Base-by-base conservation (phyloP, 495 filamentous ascomycete genomes). In the Penicillium waksmanii region DNA sequence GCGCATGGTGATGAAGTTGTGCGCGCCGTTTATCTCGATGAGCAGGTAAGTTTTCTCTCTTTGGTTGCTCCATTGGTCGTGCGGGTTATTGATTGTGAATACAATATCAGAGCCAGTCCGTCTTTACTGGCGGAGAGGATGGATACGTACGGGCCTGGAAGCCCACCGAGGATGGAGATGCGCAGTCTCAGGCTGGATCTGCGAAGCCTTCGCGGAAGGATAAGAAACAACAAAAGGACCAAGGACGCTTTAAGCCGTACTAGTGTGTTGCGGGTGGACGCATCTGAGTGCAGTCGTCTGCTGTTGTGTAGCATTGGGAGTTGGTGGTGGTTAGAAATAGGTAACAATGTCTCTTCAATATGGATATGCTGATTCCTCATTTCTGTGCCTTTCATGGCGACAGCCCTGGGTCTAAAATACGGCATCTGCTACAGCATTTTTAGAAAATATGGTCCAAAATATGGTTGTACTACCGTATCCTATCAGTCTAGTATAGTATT, bases 1-100 rank as follows among this genome's bases (percentile, higher is more conserved):
- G 93, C 86, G 5, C 94, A 97, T 74, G 90, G 90, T 1, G 86
- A 87, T 23, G 93, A 98, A 64, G 82, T 97, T 51, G 87, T 96
- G 19, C 83, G 94, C 48, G 88, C 90, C 38, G 84, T 96, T 46
- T 88, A 84, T 73, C 76, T 94, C 43, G 82, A 89, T 61, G 87
- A 89, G 53, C 78, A 80, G 69, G 88, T 89, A 75, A 60, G 80
- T 72, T 48, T 42, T 18, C 9, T 52, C 11, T 59, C 11, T 17
- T 19, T 2, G 23, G 10, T 19, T 46, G 8, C 51, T 43, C 25
- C 42, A 4, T 53, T 44, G 10, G 31, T 57, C 48, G 44, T 7
- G 46, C 46, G 23, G 23, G 21, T 48, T 12, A 23, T 19, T 48
- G n/a, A 48, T n/a, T 51, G 34, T 47, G 34, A 49, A 51, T 56